A percentile compares a stretch with the other conserved stretches of the same genome.
Conservation (phyloP, 768 basidiomycete species). For the Tephrocybe sp. region DNA sequence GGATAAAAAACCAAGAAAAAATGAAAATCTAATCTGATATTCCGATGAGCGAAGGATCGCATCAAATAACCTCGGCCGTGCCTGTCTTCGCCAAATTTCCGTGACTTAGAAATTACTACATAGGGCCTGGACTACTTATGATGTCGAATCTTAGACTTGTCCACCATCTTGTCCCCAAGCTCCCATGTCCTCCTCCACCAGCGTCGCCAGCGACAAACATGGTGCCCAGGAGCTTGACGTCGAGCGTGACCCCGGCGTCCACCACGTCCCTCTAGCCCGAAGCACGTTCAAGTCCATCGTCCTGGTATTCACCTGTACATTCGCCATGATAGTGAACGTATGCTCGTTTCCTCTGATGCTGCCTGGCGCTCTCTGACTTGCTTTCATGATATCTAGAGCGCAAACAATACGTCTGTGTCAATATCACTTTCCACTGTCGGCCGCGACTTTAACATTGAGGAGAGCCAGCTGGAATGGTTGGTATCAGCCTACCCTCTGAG, state of each 20-base stretch:
- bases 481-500: constrained; percentile 66
- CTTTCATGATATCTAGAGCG: constrained; percentile 25
- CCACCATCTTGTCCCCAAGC: background rate
- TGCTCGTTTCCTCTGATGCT: background rate
- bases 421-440: constrained; percentile 57
- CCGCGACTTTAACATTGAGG: constrained; percentile 43
- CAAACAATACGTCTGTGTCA: constrained; percentile 46
- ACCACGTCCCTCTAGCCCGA: constrained; percentile 4
- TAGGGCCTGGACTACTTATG: background rate
- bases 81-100: background rate
- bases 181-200: constrained; percentile 11
- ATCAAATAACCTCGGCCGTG: constrained; percentile 1
- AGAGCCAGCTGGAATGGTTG: constrained; percentile 65
- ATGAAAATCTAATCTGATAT: constrained; percentile 11
- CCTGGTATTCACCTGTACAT: constrained; percentile 25
- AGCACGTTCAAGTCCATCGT: constrained; percentile 21
- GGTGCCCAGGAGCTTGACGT: constrained; percentile 4
- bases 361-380: background rate
- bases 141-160: background rate
- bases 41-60: constrained; percentile 7
- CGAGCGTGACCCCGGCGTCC: background rate
- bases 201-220: constrained; percentile 11
- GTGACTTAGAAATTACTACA: background rate
- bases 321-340: constrained; percentile 27
- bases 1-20: background rate